Evolutionary conservation across 495 filamentous ascomycete genomes (phyloP).

Genomic region (Choiromyces venosus): DNA sequence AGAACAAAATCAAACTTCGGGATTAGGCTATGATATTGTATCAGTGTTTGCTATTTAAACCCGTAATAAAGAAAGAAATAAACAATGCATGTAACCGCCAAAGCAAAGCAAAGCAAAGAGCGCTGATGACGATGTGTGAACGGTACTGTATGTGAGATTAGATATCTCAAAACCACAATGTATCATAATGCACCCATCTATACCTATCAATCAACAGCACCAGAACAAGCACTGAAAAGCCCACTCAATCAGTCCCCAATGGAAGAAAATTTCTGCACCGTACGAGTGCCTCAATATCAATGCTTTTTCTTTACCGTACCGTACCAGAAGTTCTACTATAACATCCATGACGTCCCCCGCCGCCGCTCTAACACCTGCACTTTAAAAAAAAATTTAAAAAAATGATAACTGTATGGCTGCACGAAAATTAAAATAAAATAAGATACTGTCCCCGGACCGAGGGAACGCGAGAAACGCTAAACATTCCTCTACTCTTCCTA

Average conservation of each 20-base stretch:
- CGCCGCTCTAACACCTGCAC: neutral
- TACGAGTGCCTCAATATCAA: neutral
- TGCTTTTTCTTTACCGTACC: neutral
- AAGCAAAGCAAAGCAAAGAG: too few relatives aligned
- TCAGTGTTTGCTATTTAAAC: neutral
- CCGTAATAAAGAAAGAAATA: neutral
- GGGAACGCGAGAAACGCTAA: too few relatives aligned
- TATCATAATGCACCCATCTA: too few relatives aligned
- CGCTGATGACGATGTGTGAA: neutral
- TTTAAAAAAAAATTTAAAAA: neutral
- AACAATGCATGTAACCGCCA: neutral
- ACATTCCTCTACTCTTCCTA: too few relatives aligned
- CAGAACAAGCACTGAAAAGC: neutral
- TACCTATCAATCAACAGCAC: neutral
- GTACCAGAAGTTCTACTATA: too few relatives aligned
- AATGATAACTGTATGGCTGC: too few relatives aligned
- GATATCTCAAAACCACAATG: neutral
- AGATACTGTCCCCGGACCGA: neutral
- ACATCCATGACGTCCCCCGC: neutral
- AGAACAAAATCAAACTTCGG: neutral
- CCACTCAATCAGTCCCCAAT: neutral
- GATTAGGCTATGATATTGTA: too few relatives aligned
- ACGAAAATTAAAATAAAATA: neutral
- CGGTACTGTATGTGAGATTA: neutral
- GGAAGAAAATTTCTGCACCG: too few relatives aligned